Conservation (phyloP, 257 asterid species). For the Ballota nigra region DNA sequence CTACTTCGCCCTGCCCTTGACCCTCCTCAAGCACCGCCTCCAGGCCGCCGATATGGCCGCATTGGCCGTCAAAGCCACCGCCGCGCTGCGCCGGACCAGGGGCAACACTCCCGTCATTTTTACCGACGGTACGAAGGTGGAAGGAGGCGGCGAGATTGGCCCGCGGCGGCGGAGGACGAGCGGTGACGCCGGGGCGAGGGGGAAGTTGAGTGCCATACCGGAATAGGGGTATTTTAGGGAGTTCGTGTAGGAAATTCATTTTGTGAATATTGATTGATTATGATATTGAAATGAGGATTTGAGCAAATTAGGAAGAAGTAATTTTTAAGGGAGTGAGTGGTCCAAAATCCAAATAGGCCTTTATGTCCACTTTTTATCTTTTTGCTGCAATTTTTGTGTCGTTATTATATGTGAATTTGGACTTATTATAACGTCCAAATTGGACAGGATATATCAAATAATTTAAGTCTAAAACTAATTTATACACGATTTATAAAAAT, state of each 20-base stretch:
- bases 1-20: conserved; percentile 66
- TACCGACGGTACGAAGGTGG: conserved; percentile 22
- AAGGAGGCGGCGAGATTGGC: not conserved
- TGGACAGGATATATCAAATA: not conserved
- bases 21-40: conserved; percentile 38
- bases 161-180: conserved; percentile 1
- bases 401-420: not conserved
- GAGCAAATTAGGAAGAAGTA: too few species aligned
- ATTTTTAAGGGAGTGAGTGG: not conserved
- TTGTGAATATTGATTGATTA: conserved; percentile 12
- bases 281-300: not conserved
- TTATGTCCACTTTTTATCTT: not conserved
- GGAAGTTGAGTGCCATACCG: conserved; percentile 49
- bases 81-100: conserved; percentile 49
- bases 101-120: conserved; percentile 28
- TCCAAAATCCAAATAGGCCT: not conserved
- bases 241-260: conserved; percentile 5
- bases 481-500: too few species aligned
- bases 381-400: not conserved
- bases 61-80: conserved; percentile 77
- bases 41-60: conserved; percentile 85
- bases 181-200: conserved; percentile 32
- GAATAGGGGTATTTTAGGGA: conserved; percentile 50
- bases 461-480: too few species aligned
- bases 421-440: not conserved